These are phyloP conservation scores for Oemleria cerasiformis DNA, from an alignment of 306 rosid genomes.

Conservation along the genomic window DNA sequence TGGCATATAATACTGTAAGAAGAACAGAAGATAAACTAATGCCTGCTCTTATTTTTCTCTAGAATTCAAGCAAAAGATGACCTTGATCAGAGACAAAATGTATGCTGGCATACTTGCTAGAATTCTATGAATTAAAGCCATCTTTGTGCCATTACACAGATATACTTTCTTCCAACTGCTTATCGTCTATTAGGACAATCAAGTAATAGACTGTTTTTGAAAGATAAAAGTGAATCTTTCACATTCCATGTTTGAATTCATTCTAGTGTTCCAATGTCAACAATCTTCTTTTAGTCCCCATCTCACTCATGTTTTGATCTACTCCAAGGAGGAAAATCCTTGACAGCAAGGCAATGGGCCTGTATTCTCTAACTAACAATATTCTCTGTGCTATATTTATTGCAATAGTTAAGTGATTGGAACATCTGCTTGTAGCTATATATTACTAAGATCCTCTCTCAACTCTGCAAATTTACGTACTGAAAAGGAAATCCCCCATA, in stretches of 20 bases:
- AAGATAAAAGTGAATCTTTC: not conserved
- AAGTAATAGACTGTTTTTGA: not conserved
- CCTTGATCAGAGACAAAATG: not conserved
- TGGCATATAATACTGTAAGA: too few species aligned
- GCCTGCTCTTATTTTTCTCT: too few species aligned
- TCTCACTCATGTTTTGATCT: not conserved
- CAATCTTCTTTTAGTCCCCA: conserved; percentile 2
- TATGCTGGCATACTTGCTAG: not conserved
- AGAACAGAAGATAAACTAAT: too few species aligned
- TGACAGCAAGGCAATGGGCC: not conserved
- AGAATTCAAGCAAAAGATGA: not conserved
- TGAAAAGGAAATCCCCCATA: not conserved
- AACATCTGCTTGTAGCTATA: not conserved
- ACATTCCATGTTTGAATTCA: not conserved
- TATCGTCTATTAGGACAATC: not conserved
- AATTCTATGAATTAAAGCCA: not conserved
- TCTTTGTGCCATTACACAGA: not conserved
- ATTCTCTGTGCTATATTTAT: not conserved
- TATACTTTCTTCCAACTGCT: not conserved
- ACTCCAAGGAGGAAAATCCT: not conserved
- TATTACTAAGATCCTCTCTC: not conserved
- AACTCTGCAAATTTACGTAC: not conserved
- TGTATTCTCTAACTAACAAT: not conserved
- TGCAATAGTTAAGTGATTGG: not conserved
- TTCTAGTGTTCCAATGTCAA: not conserved